Evolutionary conservation across 139 green algal genomes (phyloP), one percentile per base, ranked within the genome.

Genomic region (Micromonas commoda): DNA sequence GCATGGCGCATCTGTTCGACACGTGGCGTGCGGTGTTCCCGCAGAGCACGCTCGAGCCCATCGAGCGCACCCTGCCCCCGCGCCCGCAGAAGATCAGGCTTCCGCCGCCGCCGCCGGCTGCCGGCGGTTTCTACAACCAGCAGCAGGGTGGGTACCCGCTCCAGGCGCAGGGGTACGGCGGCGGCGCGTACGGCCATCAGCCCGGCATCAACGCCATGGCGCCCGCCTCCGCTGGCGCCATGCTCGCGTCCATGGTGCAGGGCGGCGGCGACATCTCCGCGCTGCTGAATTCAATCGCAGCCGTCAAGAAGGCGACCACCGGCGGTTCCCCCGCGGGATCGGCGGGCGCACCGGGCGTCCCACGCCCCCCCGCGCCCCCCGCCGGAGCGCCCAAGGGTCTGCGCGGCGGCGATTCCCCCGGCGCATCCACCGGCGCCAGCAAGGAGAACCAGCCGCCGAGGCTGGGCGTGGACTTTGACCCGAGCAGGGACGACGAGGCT

Each of bases 11-110:
- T 24, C 53, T 75, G 29, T 75, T 75, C 1, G 68, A 39, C 19
- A 75, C 68, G 2, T 75, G 68, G 68, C 31, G 53, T 35, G 31
- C 28, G 28, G 68, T 75, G 37, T 75, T 75, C 53, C 68, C 68
- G 35, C 31, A n/a, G 24, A 26, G 26, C 20, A 37, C 33, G 52
- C 61, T 75, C 35, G 68, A 60, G 31, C 24, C 21, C 16, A 75
- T 75, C 23, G 37, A 75, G 29, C 20, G 37, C 2, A 23, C 4
- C 24, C n/a, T 71, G 4, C 21, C 64, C 28, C 4, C 26, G 29
- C 5, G n/a, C 4, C 13, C 64, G 63, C 16, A 70, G n/a, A 57
- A 57, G n/a, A 57, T 57, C 16, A 24, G 63, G 23, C 28, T 70
- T 23, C 21, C 21, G 21, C 21, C 24, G 24, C 63, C 21, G 31